Conservation (phyloP, 1,139 yeast species). For the Yarrowia galli region DNA sequence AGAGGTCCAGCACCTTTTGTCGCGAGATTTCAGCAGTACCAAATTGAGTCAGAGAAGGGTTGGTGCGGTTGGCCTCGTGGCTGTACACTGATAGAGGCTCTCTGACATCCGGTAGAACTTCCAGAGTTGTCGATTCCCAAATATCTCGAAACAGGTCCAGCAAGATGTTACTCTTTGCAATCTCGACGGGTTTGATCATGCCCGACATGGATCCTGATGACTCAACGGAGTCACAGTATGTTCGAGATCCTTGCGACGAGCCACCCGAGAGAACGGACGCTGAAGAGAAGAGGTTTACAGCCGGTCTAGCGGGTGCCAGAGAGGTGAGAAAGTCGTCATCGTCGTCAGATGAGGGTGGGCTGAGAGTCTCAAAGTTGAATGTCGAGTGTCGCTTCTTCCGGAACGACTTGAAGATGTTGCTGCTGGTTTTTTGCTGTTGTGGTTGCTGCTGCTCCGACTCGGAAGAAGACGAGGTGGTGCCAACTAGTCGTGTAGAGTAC, state of each 20-base stretch:
- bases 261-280: background rate
- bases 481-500: background rate
- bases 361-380: background rate
- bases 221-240: slow-evolving; percentile 10
- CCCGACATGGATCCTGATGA: background rate
- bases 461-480: slow-evolving; percentile 1
- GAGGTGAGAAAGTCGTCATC: slow-evolving; percentile 21
- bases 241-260: slow-evolving; percentile 7
- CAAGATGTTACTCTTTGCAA: slow-evolving; percentile 9
- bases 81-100: slow-evolving; percentile 3
- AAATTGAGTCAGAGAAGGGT: background rate
- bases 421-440: slow-evolving; percentile 7
- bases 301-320: background rate
- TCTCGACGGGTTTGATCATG: slow-evolving; percentile 11
- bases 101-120: slow-evolving; percentile 6
- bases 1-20: slow-evolving; percentile 19
- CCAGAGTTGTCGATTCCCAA: slow-evolving; percentile 4
- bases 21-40: slow-evolving; percentile 4
- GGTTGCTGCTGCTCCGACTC: background rate
- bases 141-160: slow-evolving; percentile 12
- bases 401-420: slow-evolving; percentile 26
- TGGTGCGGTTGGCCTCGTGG: background rate
- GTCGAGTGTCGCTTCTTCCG: slow-evolving; percentile 18
- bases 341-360: slow-evolving; percentile 17
- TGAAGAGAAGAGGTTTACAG: slow-evolving; percentile 6